Base-by-base conservation (phyloP, 495 filamentous ascomycete genomes). In the Penicillium lagena region DNA sequence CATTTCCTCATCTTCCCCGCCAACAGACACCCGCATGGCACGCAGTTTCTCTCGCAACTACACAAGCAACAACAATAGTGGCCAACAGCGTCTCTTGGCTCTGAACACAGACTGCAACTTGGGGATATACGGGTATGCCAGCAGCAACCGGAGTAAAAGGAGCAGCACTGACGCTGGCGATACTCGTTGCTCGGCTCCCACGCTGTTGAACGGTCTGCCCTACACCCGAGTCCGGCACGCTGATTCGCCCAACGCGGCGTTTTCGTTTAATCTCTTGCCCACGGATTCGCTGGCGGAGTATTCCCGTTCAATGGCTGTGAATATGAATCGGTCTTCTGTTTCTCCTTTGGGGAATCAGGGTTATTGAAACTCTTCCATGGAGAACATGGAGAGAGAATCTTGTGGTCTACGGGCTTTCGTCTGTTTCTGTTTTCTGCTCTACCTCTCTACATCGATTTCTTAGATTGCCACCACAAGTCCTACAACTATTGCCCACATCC, bases 81-180 rank as follows among this genome's bases (percentile, higher is more conserved):
- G 39, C 5, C 37, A 37, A 5, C 55, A 56, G 22, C 61, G 60
- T n/a, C 35, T 60, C 11, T 15, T 60, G 15, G 49, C 50, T 2
- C 48, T 64, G 12, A 46, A 46, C 1, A 41, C 40, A 8, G 58
- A 59, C 17, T 55, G 53, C 35, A 41, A 55, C 2, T 43, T 60
- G 0, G 51, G 64, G 13, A 56, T 61, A 14, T 72, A 73, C 41
- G 57, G 56, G 22, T 72, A 72, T 42, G 59, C 49, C 45, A 63
- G 52, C 29, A 55, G 45, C n/a, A 62, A 60, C 39, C 63, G 54
- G 46, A 52, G 41, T 34, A 59, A 53, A 35, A 49, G 50, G 30
- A 45, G 47, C 13, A 49, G 39, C 13, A 48, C 43, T 2, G 54
- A 57, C 14, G 27, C 49, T 4, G 34, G 33, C 0, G 49, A 55